These are phyloP conservation scores for Porphyridium purpureum DNA, from an alignment of 23 red algal genomes.

Conservation along the genomic window DNA sequence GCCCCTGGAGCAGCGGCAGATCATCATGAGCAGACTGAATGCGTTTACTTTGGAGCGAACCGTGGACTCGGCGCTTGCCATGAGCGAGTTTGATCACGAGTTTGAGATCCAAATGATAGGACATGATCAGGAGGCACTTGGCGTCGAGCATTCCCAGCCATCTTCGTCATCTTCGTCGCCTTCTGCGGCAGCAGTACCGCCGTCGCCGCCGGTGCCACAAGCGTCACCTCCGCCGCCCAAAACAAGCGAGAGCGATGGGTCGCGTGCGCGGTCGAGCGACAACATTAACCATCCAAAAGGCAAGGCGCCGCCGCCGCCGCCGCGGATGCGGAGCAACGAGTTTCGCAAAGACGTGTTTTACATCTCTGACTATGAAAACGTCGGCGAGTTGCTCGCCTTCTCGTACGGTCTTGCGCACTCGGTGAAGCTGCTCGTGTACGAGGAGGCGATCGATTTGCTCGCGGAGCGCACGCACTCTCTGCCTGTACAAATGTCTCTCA, in stretches of 20 bases:
- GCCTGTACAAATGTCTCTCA: conserved; percentile 54
- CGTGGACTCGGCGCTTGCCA: conserved; percentile 6
- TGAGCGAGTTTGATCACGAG: conserved; percentile 90
- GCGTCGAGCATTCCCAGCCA: too few species aligned
- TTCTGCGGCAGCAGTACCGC: too few species aligned
- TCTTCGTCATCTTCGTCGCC: too few species aligned
- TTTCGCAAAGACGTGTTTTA: conserved; percentile 72
- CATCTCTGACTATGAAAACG: conserved; percentile 29
- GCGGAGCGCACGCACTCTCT: conserved; percentile 49
- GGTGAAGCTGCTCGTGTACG: conserved; percentile 63
- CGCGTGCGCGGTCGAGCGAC: too few species aligned
- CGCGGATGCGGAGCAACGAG: conserved; percentile 5
- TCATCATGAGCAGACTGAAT: background rate
- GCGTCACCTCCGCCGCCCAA: too few species aligned
- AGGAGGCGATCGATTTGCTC: conserved; percentile 59
- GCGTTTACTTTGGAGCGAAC: conserved; percentile 5
- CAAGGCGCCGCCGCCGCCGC: too few species aligned
- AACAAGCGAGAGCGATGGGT: too few species aligned
- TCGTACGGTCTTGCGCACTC: conserved; percentile 89
- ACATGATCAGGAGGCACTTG: background rate
- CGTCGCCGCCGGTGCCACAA: too few species aligned
- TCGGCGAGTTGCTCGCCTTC: conserved; percentile 50
- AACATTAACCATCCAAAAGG: too few species aligned
- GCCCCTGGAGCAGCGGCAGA: conserved; percentile 1
- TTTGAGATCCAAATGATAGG: conserved; percentile 39